These are phyloP conservation scores for Cladosporium sp. DNA, from an alignment of 2,329 filamentous ascomycete genomes.

Conservation along the genomic window DNA sequence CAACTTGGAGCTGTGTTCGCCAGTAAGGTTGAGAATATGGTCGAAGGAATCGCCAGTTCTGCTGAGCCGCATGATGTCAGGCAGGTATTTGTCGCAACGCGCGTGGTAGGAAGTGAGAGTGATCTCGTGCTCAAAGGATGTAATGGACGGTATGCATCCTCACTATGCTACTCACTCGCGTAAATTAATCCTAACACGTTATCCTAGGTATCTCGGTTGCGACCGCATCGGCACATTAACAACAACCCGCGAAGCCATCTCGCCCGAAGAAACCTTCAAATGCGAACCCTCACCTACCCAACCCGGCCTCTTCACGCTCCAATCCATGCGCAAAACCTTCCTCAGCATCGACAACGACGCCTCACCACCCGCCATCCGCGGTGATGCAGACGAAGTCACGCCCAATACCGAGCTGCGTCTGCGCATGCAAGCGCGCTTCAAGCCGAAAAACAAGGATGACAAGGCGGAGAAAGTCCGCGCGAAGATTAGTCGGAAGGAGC, in stretches of 20 bases:
- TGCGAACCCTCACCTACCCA: constrained; percentile 29
- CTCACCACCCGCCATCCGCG: constrained; percentile 61
- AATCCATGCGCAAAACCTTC: constrained; percentile 59
- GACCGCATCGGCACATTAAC: constrained; percentile 76
- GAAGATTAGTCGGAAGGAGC: constrained; percentile 78
- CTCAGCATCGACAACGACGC: constrained; percentile 51
- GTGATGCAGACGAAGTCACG: constrained; percentile 61
- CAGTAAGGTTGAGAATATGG: constrained; percentile 76
- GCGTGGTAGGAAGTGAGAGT: constrained; percentile 72
- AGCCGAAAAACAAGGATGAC: constrained; percentile 70
- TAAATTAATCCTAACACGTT: not conserved
- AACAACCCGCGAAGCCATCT: constrained; percentile 75
- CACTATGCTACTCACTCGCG: constrained; percentile 31
- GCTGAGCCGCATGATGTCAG: constrained; percentile 94
- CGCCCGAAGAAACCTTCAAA: constrained; percentile 74
- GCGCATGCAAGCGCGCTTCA: constrained; percentile 93
- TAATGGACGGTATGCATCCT: constrained; percentile 59
- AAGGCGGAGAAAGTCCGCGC: constrained; percentile 80
- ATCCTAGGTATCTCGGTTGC: constrained; percentile 69
- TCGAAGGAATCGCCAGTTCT: constrained; percentile 74
- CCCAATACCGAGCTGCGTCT: constrained; percentile 66
- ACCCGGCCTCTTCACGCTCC: constrained; percentile 24
- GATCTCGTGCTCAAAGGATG: constrained; percentile 79
- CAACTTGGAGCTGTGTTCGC: constrained; percentile 81
- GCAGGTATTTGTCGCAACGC: constrained; percentile 90